These are phyloP conservation scores for Nicotiana otophora DNA, from an alignment of 257 asterid species.

Conservation along the genomic window DNA sequence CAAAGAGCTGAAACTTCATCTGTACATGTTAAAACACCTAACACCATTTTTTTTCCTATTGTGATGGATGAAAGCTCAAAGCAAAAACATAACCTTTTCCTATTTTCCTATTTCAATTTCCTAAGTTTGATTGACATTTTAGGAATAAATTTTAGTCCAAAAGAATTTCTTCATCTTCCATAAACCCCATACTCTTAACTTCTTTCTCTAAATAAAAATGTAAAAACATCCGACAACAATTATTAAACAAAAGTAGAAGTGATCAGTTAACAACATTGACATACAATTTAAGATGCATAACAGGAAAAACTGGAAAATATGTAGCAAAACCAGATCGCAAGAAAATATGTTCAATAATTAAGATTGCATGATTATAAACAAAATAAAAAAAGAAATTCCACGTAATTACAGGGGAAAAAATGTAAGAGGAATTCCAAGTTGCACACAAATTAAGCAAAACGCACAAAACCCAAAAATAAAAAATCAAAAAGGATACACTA, in stretches of 20 bases:
- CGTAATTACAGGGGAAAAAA: too few species aligned
- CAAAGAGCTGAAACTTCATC: constrained; percentile 1
- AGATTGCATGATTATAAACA: background rate
- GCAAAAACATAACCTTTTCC: background rate
- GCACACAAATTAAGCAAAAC: too few species aligned
- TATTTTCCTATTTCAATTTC: background rate
- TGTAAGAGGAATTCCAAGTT: too few species aligned
- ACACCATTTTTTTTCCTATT: background rate
- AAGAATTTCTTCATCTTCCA: background rate
- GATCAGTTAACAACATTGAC: background rate
- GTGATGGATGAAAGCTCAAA: background rate
- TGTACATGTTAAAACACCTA: background rate
- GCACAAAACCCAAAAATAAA: too few species aligned
- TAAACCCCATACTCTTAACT: background rate
- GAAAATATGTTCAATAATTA: background rate
- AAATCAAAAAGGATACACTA: too few species aligned
- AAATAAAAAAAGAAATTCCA: background rate
- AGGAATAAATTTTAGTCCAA: background rate
- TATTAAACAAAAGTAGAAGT: background rate
- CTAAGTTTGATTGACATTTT: background rate
- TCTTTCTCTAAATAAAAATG: background rate
- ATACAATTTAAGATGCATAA: background rate
- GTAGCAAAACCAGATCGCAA: background rate
- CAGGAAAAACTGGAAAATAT: background rate
- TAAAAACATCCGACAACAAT: background rate